phyloP scores from a whole-genome alignment of 139 green algal genomes.

The Astrephomene gubernaculifera region DNA sequence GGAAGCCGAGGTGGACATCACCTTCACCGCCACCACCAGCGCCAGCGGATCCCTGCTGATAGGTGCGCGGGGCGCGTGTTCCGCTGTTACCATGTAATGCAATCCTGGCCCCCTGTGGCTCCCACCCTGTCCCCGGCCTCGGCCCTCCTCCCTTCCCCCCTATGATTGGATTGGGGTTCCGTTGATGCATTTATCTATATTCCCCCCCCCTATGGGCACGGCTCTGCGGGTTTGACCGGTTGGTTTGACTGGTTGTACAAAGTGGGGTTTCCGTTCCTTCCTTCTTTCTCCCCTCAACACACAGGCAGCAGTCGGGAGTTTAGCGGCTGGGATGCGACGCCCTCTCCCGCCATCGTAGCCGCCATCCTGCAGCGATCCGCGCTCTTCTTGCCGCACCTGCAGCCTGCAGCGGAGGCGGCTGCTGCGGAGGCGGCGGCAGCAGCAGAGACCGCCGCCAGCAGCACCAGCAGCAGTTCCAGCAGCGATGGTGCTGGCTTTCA shows the following conservation, averaged over 20 bases:
- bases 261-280: too few species aligned
- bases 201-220: too few species aligned
- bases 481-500: background rate
- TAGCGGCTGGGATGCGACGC: conserved; percentile 52
- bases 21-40: conserved; percentile 83
- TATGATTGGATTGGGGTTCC: too few species aligned
- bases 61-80: conserved; percentile 47
- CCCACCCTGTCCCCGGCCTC: too few species aligned
- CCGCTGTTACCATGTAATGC: too few species aligned
- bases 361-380: conserved; percentile 72
- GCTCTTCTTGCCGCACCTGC: conserved; percentile 70
- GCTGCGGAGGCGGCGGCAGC: background rate
- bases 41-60: conserved; percentile 71
- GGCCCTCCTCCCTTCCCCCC: too few species aligned
- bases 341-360: conserved; percentile 52
- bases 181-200: too few species aligned
- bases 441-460: background rate
- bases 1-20: conserved; percentile 66
- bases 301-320: conserved; percentile 75
- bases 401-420: background rate
- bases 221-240: too few species aligned
- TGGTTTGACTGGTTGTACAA: too few species aligned
- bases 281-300: too few species aligned
- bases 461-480: background rate
- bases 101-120: too few species aligned